phyloP scores from a whole-genome alignment of 2,329 filamentous ascomycete species.

The Metarhizium rileyi region DNA sequence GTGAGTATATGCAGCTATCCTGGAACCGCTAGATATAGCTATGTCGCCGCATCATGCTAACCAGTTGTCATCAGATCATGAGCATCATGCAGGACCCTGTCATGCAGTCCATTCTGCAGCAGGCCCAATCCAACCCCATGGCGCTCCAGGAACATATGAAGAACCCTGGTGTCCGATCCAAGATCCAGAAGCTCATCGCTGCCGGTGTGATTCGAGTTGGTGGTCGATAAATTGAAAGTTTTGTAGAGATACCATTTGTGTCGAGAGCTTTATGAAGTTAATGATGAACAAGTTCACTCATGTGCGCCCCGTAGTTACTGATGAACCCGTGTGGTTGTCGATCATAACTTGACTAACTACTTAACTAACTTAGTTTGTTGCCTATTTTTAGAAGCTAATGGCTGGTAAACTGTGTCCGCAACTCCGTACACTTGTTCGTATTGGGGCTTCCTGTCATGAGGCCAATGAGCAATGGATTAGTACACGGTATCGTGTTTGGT shows the following conservation, averaged over 20 bases:
- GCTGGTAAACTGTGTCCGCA: no score
- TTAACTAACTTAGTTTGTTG: neutral
- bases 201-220: constrained; percentile 81
- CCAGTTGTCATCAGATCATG: constrained; percentile 52
- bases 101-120: constrained; percentile 95
- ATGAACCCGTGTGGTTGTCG: neutral
- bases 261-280: constrained; percentile 5
- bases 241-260: constrained; percentile 9
- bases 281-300: constrained; percentile 1
- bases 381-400: no score
- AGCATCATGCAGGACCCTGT: constrained; percentile 87
- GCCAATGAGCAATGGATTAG: no score
- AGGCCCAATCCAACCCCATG: constrained; percentile 86
- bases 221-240: constrained; percentile 28
- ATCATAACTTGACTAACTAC: neutral
- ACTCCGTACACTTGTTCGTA: no score
- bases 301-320: neutral
- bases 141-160: constrained; percentile 96
- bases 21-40: neutral
- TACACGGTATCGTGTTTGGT: no score
- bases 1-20: constrained; percentile 39
- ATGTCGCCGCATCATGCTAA: neutral
- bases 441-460: no score
- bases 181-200: constrained; percentile 91
- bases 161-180: constrained; percentile 73